phyloP scores from a whole-genome alignment of 2,329 filamentous ascomycete genomes.

The Colletotrichum siamense region DNA sequence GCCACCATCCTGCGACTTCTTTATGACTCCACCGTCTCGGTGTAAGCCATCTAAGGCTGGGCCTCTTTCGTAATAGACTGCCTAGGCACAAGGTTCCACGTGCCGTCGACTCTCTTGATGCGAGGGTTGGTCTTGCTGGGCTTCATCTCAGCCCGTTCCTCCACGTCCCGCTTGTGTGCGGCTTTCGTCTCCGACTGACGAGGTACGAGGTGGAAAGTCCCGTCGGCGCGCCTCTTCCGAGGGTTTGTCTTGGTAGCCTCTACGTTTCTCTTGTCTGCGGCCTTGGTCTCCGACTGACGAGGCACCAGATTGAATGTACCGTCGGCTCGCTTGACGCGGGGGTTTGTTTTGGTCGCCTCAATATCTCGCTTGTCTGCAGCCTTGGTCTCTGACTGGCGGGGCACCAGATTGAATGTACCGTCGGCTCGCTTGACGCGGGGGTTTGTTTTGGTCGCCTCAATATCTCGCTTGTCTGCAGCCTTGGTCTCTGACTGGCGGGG shows the following conservation, averaged over 20 bases:
- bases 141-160: neutral
- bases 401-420: neutral
- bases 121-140: neutral
- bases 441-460: neutral
- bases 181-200: accelerated
- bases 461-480: neutral
- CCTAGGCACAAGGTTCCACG: neutral
- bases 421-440: neutral
- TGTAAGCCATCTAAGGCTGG: neutral
- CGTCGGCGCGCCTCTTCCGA: neutral
- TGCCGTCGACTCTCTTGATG: neutral
- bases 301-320: neutral
- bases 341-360: neutral
- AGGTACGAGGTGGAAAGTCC: neutral
- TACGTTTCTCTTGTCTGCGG: accelerated
- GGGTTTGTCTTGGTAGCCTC: neutral
- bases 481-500: accelerated
- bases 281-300: neutral
- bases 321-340: neutral
- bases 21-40: neutral
- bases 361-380: neutral
- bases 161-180: neutral
- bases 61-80: neutral
- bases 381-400: neutral
- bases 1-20: neutral